Evolutionary conservation across 1,139 yeast genomes (phyloP), one percentile per base, ranked within the genome.

Genomic region (Protomyces arabidopsidicola): DNA sequence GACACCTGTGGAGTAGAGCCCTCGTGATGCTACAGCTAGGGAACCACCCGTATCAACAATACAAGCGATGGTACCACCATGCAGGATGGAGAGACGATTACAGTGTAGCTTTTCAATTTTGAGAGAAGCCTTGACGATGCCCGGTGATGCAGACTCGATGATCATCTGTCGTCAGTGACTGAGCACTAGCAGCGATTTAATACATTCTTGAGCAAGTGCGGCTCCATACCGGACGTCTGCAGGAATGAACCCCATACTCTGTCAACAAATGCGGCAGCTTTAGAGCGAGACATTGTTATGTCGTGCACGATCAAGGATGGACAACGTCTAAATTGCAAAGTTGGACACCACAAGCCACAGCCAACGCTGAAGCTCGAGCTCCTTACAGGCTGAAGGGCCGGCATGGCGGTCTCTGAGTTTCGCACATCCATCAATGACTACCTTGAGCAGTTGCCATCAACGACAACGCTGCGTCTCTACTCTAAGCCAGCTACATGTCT

Each of bases 401-500:
- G 31, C 12, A 69, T 66, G 69, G 63, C 70, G 38, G 65, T 62
- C 14, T 68, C 67, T 10, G 69, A 67, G 63, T 82, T 86, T 75
- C 86, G 84, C 71, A 82, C 87, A 50, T 88, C 93, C 4, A 96
- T 93, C 69, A 89, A 88, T 72, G 96, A 88, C 70, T 91, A 93
- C 74, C 79, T 93, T 66, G 97, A 90, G 72, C 90, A 88, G 20
- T 83, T 93, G 18, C 97, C 98, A 1, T 90, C 87, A 71, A 79
- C 87, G 6, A 90, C 90, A 16, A 91, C 90, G 70, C 81, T 87
- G 27, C 82, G 91, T 71, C 80, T 93, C 34, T 93, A 88, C 75
- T 81, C 81, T 67, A 79, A 83, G 62, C 97, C 98, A 2, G 97
- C 97, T 16, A 90, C 98, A 65, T 91, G 98, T 73, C 78, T 93